These are phyloP conservation scores for Ophidiomyces ophidiicola DNA, from an alignment of 2,329 filamentous ascomycete genomes.

Conservation along the genomic window DNA sequence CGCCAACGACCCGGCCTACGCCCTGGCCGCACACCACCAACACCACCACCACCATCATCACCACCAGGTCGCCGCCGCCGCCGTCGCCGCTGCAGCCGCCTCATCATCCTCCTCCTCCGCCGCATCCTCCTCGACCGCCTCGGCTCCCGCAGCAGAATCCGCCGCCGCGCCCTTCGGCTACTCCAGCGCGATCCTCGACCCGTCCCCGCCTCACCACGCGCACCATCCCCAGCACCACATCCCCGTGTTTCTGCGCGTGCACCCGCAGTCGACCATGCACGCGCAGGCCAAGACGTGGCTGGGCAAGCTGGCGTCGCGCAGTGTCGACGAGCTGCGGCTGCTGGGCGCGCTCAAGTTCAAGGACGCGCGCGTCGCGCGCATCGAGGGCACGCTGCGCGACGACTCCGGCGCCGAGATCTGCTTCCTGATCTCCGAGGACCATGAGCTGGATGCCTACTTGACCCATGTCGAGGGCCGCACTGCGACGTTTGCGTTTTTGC, in stretches of 20 bases:
- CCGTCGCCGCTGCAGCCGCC: slow-evolving; percentile 17
- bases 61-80: slow-evolving; percentile 15
- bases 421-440: slow-evolving; percentile 50
- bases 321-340: slow-evolving; percentile 48
- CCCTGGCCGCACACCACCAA: slow-evolving; percentile 12
- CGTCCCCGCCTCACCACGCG: slow-evolving; percentile 17
- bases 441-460: slow-evolving; percentile 61
- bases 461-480: slow-evolving; percentile 48
- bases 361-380: slow-evolving; percentile 6
- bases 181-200: slow-evolving; percentile 27
- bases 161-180: slow-evolving; percentile 24
- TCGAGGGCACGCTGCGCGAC: slow-evolving; percentile 9
- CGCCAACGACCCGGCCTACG: slow-evolving; percentile 38
- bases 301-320: slow-evolving; percentile 46
- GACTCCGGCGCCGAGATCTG: slow-evolving; percentile 7
- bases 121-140: no score
- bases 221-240: no score
- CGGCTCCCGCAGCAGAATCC: slow-evolving; percentile 21
- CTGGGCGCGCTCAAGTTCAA: slow-evolving; percentile 2
- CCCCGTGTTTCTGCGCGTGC: slow-evolving; percentile 57
- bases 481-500: slow-evolving; percentile 40
- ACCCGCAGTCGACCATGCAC: slow-evolving; percentile 48
- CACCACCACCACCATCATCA: slow-evolving; percentile 18
- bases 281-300: slow-evolving; percentile 47
- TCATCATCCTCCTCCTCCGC: slow-evolving; percentile 10